A percentile compares a stretch with the other conserved stretches of the same genome.
phyloP scores from a whole-genome alignment of 2,329 filamentous ascomycete genomes.

The Shiraia sp. region DNA sequence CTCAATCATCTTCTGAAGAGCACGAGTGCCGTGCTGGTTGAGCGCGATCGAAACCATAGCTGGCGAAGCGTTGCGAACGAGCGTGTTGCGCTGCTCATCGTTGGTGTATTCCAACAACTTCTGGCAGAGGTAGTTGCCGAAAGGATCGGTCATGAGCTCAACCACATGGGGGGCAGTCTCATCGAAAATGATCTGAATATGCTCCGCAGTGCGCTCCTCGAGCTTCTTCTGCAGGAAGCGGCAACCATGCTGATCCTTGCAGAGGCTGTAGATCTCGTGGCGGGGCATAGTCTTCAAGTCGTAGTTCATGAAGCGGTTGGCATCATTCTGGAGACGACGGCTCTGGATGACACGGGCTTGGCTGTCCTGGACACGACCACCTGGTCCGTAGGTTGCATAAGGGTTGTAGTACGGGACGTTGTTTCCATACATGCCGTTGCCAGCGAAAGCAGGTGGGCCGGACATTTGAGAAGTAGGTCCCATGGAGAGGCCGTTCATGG shows the following conservation, averaged over 20 bases:
- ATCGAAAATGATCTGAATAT: slow-evolving; percentile 89
- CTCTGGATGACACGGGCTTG: slow-evolving; percentile 76
- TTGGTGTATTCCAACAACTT: slow-evolving; percentile 95
- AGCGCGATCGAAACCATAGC: slow-evolving; percentile 91
- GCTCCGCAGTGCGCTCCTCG: slow-evolving; percentile 81
- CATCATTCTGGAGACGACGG: slow-evolving; percentile 70
- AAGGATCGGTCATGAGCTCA: slow-evolving; percentile 97
- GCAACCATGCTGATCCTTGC: slow-evolving; percentile 98
- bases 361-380: slow-evolving; percentile 67
- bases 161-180: slow-evolving; percentile 94
- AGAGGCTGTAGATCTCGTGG: slow-evolving; percentile 84
- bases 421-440: slow-evolving; percentile 28
- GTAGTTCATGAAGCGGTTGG: slow-evolving; percentile 79
- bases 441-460: slow-evolving; percentile 27
- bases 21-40: slow-evolving; percentile 95
- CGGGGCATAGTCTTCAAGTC: slow-evolving; percentile 74
- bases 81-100: slow-evolving; percentile 88
- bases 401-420: slow-evolving; percentile 30
- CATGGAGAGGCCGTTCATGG: slow-evolving; percentile 66
- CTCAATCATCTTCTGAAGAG: slow-evolving; percentile 99
- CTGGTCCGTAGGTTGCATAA: slow-evolving; percentile 44
- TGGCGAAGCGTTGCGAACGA: slow-evolving; percentile 86
- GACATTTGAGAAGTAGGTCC: slow-evolving; percentile 47
- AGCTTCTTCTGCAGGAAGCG: slow-evolving; percentile 97
- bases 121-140: slow-evolving; percentile 99